Percentiles rank a stretch among this genome's conserved stretches.
Evolutionary conservation across 1,284 basidiomycete genomes (phyloP).

Genomic region (Quambalaria eucalypti): DNA sequence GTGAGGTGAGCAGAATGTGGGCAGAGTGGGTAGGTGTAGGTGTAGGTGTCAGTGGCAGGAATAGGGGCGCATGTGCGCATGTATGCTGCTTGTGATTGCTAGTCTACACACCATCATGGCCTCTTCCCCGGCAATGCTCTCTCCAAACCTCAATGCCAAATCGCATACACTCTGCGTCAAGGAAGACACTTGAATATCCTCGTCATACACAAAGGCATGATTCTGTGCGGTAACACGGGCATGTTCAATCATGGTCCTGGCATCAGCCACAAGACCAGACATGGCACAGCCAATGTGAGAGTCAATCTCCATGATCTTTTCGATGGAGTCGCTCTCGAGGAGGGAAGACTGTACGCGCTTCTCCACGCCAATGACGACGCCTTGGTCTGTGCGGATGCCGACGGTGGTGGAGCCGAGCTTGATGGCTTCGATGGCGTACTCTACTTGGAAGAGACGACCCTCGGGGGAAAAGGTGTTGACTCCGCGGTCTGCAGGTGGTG

Average conservation of each 20-base stretch:
- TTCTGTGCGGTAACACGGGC: slow-evolving; percentile 85
- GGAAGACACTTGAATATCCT: slow-evolving; percentile 71
- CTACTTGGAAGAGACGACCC: slow-evolving; percentile 86
- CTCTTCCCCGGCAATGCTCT: slow-evolving; percentile 90
- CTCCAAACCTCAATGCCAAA: slow-evolving; percentile 90
- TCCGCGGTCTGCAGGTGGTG: slow-evolving; percentile 65
- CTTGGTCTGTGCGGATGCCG: slow-evolving; percentile 62
- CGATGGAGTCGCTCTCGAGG: slow-evolving; percentile 88
- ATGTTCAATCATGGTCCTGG: slow-evolving; percentile 98
- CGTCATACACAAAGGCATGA: slow-evolving; percentile 94
- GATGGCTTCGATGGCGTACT: slow-evolving; percentile 74
- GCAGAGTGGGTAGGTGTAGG: no score
- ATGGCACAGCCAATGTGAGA: slow-evolving; percentile 91
- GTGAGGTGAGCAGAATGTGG: background rate
- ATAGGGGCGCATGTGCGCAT: no score
- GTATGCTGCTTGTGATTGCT: no score
- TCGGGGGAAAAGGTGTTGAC: slow-evolving; percentile 99
- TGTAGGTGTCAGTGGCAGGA: no score
- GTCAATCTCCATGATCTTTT: slow-evolving; percentile 99
- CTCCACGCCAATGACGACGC: slow-evolving; percentile 90
- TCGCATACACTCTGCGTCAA: slow-evolving; percentile 97
- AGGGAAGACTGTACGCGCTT: slow-evolving; percentile 96
- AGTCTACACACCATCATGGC: slow-evolving; percentile 78
- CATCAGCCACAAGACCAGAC: slow-evolving; percentile 95
- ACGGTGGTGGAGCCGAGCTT: slow-evolving; percentile 85